Evolutionary conservation across 2,329 filamentous ascomycete species (phyloP), one percentile per base, ranked within the genome.

Genomic region (Nemania bipapillata): DNA sequence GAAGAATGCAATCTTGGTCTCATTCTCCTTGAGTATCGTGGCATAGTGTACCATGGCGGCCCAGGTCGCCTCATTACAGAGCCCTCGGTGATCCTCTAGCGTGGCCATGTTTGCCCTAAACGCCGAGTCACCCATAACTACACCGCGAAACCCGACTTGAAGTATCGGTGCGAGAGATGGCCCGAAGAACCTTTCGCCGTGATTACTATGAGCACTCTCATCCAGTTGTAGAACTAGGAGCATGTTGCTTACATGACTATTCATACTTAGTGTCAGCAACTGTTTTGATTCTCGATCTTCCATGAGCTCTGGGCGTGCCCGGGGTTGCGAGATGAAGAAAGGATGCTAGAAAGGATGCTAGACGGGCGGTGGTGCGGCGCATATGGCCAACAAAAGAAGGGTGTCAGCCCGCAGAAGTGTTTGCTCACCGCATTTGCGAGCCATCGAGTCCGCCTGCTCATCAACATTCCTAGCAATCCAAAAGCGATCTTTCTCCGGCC

Each of bases 361-460:
- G n/a, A n/a, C n/a, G 4, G 17, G 61, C 5, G n/a, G 73, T 50
- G 9, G 15, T 6, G 45, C 12, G 61, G 17, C 56, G 57, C 59
- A 63, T 32, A 69, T 70, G 50, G 53, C 64, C 24, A 50, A 7
- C 3, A 81, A 86, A 79, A 80, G 91, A 90, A 90, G 45, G n/a
- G 37, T 12, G 37, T 12, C 9, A 24, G 45, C 45, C 20, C 6
- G 17, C 7, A 87, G 70, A 94, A 86, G 9, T 20, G 32, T n/a
- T 26, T 47, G 26, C 63, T 60, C 55, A 65, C 63, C 63, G 77
- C 91, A 93, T 82, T 94, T 94, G 69, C 92, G 86, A 1, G 90
- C 90, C 87, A 94, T 91, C 0, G 90, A 92, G 77, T 95, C 92
- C 1, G 92, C 92, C 78, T 94, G 90, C 77, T 96, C 92, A 74